Evolutionary conservation across 108 stramenopile species (phyloP), one percentile per base, ranked within the genome.

Genomic region (Asterionellopsis glacialis): DNA sequence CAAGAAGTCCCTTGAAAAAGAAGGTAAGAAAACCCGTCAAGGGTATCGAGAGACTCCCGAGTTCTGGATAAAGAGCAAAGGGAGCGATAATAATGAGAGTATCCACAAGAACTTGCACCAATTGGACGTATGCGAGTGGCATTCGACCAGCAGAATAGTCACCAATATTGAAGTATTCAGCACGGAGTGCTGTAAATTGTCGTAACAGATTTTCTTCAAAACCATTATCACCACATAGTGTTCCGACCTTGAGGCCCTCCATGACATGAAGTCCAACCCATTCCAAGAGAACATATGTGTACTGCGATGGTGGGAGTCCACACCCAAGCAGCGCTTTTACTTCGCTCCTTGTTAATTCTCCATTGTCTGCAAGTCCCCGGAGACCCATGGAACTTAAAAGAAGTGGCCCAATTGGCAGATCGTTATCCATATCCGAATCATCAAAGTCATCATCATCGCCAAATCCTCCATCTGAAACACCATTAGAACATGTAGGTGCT

Each of bases 121-220:
- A 18, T 53, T 85, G 83, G 6, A 85, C 83, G 54, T 85, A 85
- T n/a, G 80, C 83, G 70, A 85, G 57, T 10, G 83, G 83, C 83
- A 85, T 85, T 12, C 83, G 53, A 15, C 83, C 83, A 7, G 83
- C 74, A 27, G 48, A 45, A 44, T 61, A 67, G 64, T 85, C 83
- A 13, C 72, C 77, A 50, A 85, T 81, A 21, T 67, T 66, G 45
- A 81, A 81, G 27, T 75, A 70, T 41, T 70, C 75, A 11, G 72
- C 83, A 45, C 83, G 64, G n/a, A 80, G 40, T 16, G 47, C 33
- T 42, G 74, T 69, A 16, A 85, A 42, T 48, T 73, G 49, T 26
- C 71, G 41, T 0, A 85, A 40, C n/a, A 85, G 38, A 22, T 79
- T 72, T 16, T 75, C 77, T 53, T 79, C 80, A 50, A 77, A 64